Evolutionary conservation across 495 filamentous ascomycete genomes (phyloP), one percentile per base, ranked within the genome.

Genomic region (Penicillium simplicissimum): DNA sequence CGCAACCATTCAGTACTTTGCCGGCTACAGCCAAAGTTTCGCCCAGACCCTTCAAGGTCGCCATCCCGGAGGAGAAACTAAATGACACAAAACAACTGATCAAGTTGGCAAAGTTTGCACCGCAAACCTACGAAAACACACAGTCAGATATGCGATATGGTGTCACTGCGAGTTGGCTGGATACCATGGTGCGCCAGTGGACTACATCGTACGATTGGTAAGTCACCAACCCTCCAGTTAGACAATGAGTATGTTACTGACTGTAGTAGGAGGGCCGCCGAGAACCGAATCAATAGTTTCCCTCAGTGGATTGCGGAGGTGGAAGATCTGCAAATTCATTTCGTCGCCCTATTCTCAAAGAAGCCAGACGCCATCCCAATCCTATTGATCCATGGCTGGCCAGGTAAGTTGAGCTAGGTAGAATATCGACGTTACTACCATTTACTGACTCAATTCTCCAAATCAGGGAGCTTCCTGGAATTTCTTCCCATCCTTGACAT

Each of bases 311-410:
- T 66, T 0, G 74, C 77, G 10, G 64, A 72, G 3, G 72, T 90
- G 25, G 74, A 80, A 40, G 76, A 79, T 23, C 68, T 82, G 28
- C 68, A 72, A 1, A 76, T 91, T 8, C 88, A 90, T 63, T 90
- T 90, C 58, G 75, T 83, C 0, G 88, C 78, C 0, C 67, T 90
- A 0, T 88, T 89, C 63, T 89, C 86, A 0, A 66, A 79, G 60
- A 82, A 80, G 36, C 54, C 70, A 15, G 80, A 87, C 73, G 89
- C 87, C 4, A 72, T 87, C 17, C 88, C 89, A 0, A 63, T 90
- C 13, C 40, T 86, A 15, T 72, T 90, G 25, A 65, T 86, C 19
- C 85, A 87, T 63, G 86, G 85, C 33, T 88, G 85, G 85, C 86
- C 86, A 37, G 85, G 82, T 78, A 67, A 48, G 55, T 49, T 34